Base-by-base conservation (phyloP, 2,329 filamentous ascomycete species). In the Aspergillus ibericus region DNA sequence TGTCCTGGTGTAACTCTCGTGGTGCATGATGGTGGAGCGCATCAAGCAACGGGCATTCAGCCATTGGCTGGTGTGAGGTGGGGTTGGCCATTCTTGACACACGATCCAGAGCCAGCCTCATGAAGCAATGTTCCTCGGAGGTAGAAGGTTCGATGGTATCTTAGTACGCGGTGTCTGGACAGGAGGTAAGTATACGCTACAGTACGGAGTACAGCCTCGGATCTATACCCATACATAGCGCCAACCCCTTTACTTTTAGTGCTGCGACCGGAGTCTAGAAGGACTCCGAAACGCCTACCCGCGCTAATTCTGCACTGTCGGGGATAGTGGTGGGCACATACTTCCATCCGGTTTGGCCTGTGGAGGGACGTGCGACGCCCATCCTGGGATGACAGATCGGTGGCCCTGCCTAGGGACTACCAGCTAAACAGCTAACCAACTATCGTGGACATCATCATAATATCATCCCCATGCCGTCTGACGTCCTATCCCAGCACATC, bases 21-120 rank as follows among this genome's bases (percentile, higher is more conserved):
- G 38, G 38, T 42, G 38, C 38, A 42, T 42, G 18, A 22, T 12
- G 12, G 38, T 42, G 38, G 38, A 20, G 5, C 38, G 10, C 16
- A 42, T 42, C 10, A 22, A 15, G 38, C 44, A 29, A 29, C n/a
- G n/a, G 8, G 9, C 44, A 47, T 3, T 12, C 25, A 4, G 13
- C n/a, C 44, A 48, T 48, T 48, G 44, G 42, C 22, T 16, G 12
- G 5, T 8, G 1, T 47, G 12, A 27, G 15, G 42, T 47, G 42
- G 42, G 44, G 25, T 29, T n/a, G 16, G 16, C 44, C 44, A 48
- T 27, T 48, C 44, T 48, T 48, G 44, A 48, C 44, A 48, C 44
- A 48, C 44, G 44, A 48, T 32, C 44, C 44, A 48, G 44, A 48
- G 44, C 44, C 44, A 48, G 44, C 44, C 42, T 29, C 44, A 48